Percentiles rank a stretch among this genome's conserved stretches.
phyloP scores from a whole-genome alignment of 495 filamentous ascomycete species.

The Hypoxylon trugodes region DNA sequence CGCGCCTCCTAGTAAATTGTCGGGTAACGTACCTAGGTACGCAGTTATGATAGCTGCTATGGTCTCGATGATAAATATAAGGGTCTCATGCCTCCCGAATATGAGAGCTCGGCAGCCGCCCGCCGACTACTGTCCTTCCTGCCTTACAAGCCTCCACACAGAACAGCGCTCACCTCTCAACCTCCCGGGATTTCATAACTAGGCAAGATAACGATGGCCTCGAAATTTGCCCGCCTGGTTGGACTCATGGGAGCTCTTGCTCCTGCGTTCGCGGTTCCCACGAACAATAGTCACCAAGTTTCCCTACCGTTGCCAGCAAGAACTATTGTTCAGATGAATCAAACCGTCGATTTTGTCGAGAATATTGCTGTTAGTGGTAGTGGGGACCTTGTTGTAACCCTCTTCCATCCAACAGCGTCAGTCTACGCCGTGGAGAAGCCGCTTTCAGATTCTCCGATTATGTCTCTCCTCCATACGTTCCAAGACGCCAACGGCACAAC shows the following conservation, averaged over 20 bases:
- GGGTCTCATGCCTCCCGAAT: too few relatives aligned
- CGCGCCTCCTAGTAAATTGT: too few relatives aligned
- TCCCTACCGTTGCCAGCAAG: not conserved
- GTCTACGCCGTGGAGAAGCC: slow-evolving; percentile 20
- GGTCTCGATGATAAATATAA: too few relatives aligned
- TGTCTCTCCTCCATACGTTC: slow-evolving; percentile 32
- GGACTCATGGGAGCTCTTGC: slow-evolving; percentile 1
- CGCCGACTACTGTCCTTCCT: too few relatives aligned
- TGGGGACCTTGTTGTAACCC: slow-evolving; percentile 48
- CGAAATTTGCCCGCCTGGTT: not conserved
- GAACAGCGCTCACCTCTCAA: too few relatives aligned
- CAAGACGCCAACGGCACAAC: slow-evolving; percentile 27
- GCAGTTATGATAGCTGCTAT: too few relatives aligned
- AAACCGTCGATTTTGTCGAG: slow-evolving; percentile 33
- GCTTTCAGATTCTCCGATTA: slow-evolving; percentile 20
- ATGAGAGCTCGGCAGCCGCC: too few relatives aligned
- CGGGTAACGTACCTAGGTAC: too few relatives aligned
- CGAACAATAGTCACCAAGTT: not conserved
- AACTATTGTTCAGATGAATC: not conserved
- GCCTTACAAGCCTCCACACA: too few relatives aligned
- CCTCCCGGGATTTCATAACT: too few relatives aligned
- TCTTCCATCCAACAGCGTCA: slow-evolving; percentile 22
- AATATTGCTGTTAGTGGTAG: slow-evolving; percentile 51
- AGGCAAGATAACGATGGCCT: not conserved
- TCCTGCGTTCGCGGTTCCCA: not conserved